Percentiles rank a stretch among this genome's conserved stretches.
Evolutionary conservation across 306 rosid species (phyloP).

Genomic region (Morella rubra): DNA sequence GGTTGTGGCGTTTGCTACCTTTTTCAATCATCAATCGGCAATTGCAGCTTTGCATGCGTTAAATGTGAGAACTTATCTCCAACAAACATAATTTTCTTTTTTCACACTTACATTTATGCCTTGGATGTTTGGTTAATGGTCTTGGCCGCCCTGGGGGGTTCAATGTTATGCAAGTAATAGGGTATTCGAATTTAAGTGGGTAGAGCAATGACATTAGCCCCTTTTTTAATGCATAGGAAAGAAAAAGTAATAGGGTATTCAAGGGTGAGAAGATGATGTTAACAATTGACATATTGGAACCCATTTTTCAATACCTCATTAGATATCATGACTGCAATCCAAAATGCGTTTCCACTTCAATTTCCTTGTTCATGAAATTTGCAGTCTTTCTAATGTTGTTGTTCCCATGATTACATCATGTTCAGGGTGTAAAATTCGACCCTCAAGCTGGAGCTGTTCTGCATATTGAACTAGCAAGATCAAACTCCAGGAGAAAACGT

Average conservation of each 20-base stretch:
- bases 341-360: constrained; percentile 4
- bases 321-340: background rate
- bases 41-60: constrained; percentile 72
- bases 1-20: constrained; percentile 97
- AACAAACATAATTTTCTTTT: background rate
- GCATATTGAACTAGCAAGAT: constrained; percentile 88
- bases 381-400: constrained; percentile 28
- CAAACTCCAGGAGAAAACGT: constrained; percentile 93
- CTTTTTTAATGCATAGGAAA: too few species aligned
- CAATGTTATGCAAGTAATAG: too few species aligned
- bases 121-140: background rate
- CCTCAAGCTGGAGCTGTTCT: constrained; percentile 84
- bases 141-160: background rate
- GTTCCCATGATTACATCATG: constrained; percentile 20
- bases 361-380: constrained; percentile 24
- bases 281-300: background rate
- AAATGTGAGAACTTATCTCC: constrained; percentile 53
- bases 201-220: too few species aligned
- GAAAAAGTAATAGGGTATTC: background rate
- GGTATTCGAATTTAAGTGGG: background rate
- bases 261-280: background rate
- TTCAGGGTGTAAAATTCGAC: constrained; percentile 92
- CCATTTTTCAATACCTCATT: background rate
- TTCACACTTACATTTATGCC: background rate
- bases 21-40: constrained; percentile 86